Evolutionary conservation across 164 flowering plant species (phyloP).

Genomic region (Kalanchoe fedtschenkoi): DNA sequence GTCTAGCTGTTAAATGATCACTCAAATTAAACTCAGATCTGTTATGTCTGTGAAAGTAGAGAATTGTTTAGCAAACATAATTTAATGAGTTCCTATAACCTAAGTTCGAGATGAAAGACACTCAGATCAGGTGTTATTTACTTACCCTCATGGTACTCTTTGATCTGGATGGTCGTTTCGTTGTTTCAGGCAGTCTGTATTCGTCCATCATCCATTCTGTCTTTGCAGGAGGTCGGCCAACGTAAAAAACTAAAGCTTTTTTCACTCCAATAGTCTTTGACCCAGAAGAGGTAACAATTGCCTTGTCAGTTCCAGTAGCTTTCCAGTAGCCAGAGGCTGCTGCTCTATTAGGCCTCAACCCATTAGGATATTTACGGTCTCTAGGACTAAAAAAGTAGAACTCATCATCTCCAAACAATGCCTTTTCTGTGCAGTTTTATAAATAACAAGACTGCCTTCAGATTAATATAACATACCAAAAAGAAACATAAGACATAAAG

Average conservation of each 20-base stretch:
- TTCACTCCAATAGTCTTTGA: conserved; percentile 34
- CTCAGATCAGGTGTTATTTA: neutral
- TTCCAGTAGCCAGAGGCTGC: conserved; percentile 44
- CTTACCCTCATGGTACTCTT: conserved; percentile 48
- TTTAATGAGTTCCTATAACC: no score
- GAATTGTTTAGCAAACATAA: no score
- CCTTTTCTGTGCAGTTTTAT: conserved; percentile 22
- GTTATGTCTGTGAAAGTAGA: neutral
- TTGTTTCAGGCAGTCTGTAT: conserved; percentile 26
- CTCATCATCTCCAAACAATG: conserved; percentile 45
- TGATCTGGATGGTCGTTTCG: conserved; percentile 15
- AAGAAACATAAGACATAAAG: neutral
- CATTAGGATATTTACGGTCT: conserved; percentile 42
- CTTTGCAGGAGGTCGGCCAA: conserved; percentile 29
- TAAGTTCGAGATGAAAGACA: neutral
- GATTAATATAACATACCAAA: neutral
- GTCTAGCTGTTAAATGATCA: conserved; percentile 43
- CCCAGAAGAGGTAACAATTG: conserved; percentile 33
- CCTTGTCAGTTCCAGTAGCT: conserved; percentile 43
- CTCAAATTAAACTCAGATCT: no score
- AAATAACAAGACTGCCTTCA: neutral
- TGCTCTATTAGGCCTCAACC: conserved; percentile 38
- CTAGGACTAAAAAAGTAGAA: conserved; percentile 53
- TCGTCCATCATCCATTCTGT: conserved; percentile 55
- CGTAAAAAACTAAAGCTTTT: conserved; percentile 44